Evolutionary conservation across 2,329 filamentous ascomycete species (phyloP).

Genomic region (Arthrobotrys pseudoclavata): DNA sequence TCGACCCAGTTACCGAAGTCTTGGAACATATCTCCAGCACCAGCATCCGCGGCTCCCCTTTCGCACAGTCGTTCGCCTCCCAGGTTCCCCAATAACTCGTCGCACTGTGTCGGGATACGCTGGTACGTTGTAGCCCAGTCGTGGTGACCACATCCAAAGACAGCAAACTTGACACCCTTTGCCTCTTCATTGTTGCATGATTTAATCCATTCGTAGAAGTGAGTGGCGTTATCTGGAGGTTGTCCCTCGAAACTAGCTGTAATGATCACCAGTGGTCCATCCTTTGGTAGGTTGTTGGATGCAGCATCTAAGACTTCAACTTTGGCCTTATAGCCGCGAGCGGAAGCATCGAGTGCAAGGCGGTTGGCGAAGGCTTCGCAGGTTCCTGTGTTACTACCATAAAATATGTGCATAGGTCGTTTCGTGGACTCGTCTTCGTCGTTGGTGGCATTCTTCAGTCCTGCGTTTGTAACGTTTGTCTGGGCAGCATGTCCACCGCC

Average conservation of each 20-base stretch:
- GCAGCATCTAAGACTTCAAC: constrained; percentile 75
- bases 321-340: constrained; percentile 73
- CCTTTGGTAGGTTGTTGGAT: constrained; percentile 72
- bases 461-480: constrained; percentile 39
- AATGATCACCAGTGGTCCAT: constrained; percentile 74
- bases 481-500: constrained; percentile 28
- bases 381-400: constrained; percentile 81
- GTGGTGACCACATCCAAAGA: constrained; percentile 76
- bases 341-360: constrained; percentile 73
- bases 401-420: constrained; percentile 75
- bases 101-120: constrained; percentile 75
- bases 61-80: constrained; percentile 70
- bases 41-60: constrained; percentile 73
- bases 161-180: constrained; percentile 74
- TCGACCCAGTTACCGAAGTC: constrained; percentile 79
- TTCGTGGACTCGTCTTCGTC: constrained; percentile 60
- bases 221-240: constrained; percentile 78
- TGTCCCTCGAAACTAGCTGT: constrained; percentile 81
- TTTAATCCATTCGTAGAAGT: constrained; percentile 78
- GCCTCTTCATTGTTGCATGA: constrained; percentile 70
- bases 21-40: constrained; percentile 76
- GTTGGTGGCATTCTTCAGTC: constrained; percentile 52
- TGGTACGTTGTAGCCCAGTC: constrained; percentile 77
- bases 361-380: constrained; percentile 78
- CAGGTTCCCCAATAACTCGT: constrained; percentile 70